These are phyloP conservation scores for Epichloe glyceriae DNA, from an alignment of 2,329 filamentous ascomycete species.

Conservation along the genomic window DNA sequence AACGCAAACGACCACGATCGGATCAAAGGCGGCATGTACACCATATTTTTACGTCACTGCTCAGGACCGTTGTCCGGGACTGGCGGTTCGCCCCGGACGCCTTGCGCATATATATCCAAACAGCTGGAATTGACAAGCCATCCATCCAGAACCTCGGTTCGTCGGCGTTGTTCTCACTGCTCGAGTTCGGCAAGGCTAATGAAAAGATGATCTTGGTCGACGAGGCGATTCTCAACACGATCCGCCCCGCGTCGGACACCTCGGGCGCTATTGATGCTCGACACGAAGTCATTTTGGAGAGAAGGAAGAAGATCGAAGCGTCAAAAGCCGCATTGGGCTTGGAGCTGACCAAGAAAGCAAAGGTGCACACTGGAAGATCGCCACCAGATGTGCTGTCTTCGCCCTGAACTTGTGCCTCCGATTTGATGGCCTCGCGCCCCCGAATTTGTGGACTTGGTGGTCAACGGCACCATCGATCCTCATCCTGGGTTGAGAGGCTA, in stretches of 20 bases:
- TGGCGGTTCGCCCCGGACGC: constrained; percentile 92
- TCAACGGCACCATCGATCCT: constrained; percentile 72
- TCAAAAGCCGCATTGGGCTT: constrained; percentile 71
- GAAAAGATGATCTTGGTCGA: constrained; percentile 80
- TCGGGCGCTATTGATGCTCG: constrained; percentile 42
- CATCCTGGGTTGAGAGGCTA: constrained; percentile 75
- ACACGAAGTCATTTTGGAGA: constrained; percentile 59
- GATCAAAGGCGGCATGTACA: constrained; percentile 92
- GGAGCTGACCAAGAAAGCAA: constrained; percentile 67
- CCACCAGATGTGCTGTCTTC: constrained; percentile 77
- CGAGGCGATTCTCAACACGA: constrained; percentile 52
- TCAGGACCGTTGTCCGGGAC: constrained; percentile 77
- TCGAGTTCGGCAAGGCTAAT: constrained; percentile 83
- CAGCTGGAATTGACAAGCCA: constrained; percentile 80
- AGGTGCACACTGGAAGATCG: constrained; percentile 91
- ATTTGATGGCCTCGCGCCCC: constrained; percentile 81
- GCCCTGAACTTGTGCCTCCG: constrained; percentile 81
- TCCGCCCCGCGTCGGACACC: constrained; percentile 57
- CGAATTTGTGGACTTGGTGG: constrained; percentile 71
- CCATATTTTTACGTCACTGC: constrained; percentile 71
- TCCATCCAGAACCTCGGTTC: constrained; percentile 85
- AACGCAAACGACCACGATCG: constrained; percentile 71
- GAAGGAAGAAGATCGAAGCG: constrained; percentile 64
- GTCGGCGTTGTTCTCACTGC: constrained; percentile 68
- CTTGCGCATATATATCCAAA: constrained; percentile 79